Evolutionary conservation across 257 asterid genomes (phyloP).

Genomic region (Jacaranda mimosifolia): DNA sequence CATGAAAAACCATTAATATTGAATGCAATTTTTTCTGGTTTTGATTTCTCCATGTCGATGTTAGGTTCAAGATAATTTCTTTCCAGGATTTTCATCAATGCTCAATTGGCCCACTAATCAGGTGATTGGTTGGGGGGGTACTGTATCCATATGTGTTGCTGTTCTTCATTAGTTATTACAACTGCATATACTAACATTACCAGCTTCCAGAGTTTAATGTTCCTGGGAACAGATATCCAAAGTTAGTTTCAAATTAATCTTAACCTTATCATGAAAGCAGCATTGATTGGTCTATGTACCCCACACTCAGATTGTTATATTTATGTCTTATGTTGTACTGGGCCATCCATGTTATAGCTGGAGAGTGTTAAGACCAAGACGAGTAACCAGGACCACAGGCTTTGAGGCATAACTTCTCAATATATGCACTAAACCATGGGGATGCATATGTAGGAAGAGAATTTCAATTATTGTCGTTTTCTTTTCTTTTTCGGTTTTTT

Average conservation of each 20-base stretch:
- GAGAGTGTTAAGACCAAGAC: slow-evolving; percentile 18
- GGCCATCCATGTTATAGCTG: slow-evolving; percentile 34
- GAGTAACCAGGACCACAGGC: slow-evolving; percentile 35
- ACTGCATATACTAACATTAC: no score
- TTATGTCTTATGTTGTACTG: slow-evolving; percentile 28
- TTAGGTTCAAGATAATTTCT: not conserved
- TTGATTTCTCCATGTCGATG: no score
- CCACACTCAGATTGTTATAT: slow-evolving; percentile 29
- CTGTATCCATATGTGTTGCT: not conserved
- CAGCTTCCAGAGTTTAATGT: no score
- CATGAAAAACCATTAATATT: no score
- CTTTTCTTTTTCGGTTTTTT: slow-evolving; percentile 2
- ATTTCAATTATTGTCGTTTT: not conserved
- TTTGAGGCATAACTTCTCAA: slow-evolving; percentile 18
- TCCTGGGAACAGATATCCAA: no score
- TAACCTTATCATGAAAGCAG: slow-evolving; percentile 34
- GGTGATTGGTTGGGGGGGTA: slow-evolving; percentile 22
- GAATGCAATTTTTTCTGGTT: no score
- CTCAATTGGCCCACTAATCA: slow-evolving; percentile 35
- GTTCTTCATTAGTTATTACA: slow-evolving; percentile 23
- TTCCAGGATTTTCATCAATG: slow-evolving; percentile 14
- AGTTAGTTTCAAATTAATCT: not conserved
- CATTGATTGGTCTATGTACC: slow-evolving; percentile 13
- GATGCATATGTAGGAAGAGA: slow-evolving; percentile 45
- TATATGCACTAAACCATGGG: slow-evolving; percentile 30